Evolutionary conservation across 768 basidiomycete species (phyloP), one percentile per base, ranked within the genome.

Genomic region (Suillus placidus): DNA sequence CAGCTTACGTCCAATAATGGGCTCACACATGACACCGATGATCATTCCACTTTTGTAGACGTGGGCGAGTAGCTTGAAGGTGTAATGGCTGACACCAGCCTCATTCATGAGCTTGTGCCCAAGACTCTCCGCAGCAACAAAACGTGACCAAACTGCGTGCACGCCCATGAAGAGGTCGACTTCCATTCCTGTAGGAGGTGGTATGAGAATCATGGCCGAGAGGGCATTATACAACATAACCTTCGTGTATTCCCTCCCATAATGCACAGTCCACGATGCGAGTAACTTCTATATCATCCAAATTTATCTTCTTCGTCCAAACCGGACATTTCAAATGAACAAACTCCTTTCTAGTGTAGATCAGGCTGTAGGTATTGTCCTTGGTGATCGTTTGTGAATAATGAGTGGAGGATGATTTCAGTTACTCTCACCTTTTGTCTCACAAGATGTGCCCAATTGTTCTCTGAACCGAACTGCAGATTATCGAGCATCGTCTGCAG

Each of bases 291-390:
- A 78, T 78, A 52, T 77, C 73, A 52, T 70, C 67, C 49, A 76
- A 20, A 37, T 78, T 72, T 12, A 74, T 73, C 77, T 76, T 75
- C 70, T 76, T 77, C 43, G 74, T 76, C 76, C 75, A 78, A 67
- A 79, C 72, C 3, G 57, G 64, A 34, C 68, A 71, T 35, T 71
- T 61, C 30, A 60, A 20, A 42, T 62, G 62, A 12, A 78, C 32
- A 35, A 69, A 61, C 35, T 32, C 67, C 34, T 71, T 76, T 51
- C 72, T 71, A 56, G 20, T 66, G 60, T 77, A 78, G n/a, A 70
- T 67, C 54, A 79, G 60, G 18, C 70, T 70, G 45, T 76, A 75
- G 3, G 43, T 67, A 16, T 63, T 63, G 49, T 74, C 69, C 66
- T 60, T 10, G 26, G 40, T n/a, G 20, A n/a, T 30, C 6, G 18